Percentiles rank a stretch among this genome's conserved stretches.
Evolutionary conservation across 2,329 filamentous ascomycete genomes (phyloP).

Genomic region (Aspergillus quadricinctus): DNA sequence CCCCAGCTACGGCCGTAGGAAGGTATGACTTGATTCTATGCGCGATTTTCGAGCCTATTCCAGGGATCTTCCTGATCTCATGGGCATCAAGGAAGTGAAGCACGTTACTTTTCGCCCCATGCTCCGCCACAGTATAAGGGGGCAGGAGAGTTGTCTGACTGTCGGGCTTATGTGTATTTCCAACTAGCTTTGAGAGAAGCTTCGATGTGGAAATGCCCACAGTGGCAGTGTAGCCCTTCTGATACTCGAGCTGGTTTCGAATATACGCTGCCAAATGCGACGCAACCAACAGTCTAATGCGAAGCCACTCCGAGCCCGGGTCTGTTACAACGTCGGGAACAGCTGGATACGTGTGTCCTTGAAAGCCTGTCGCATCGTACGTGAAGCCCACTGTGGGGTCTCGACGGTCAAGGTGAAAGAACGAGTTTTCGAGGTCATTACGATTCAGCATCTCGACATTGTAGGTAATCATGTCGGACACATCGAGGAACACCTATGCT

Average conservation of each 20-base stretch:
- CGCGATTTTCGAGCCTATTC: conserved; percentile 76
- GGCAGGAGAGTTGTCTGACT: conserved; percentile 80
- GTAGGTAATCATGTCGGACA: conserved; percentile 80
- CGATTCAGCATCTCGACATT: conserved; percentile 69
- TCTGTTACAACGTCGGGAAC: conserved; percentile 2
- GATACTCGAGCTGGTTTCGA: conserved; percentile 65
- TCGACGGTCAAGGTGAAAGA: conserved; percentile 69
- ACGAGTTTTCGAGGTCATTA: conserved; percentile 62
- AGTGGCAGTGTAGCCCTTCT: conserved; percentile 80
- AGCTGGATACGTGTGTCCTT: conserved; percentile 59
- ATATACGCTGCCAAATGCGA: conserved; percentile 77
- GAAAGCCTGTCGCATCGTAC: conserved; percentile 67
- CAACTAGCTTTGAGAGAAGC: conserved; percentile 76
- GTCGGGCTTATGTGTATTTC: conserved; percentile 78
- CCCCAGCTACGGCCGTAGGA: background rate
- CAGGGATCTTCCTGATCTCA: conserved; percentile 75
- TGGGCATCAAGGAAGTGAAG: conserved; percentile 68
- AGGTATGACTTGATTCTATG: conserved; percentile 50
- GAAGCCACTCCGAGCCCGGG: conserved; percentile 27
- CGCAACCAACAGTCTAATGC: conserved; percentile 65
- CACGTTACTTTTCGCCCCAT: conserved; percentile 47
- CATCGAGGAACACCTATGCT: conserved; percentile 64
- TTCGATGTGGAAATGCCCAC: conserved; percentile 88
- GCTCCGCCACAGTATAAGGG: conserved; percentile 44
- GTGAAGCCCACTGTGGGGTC: conserved; percentile 77